Evolutionary conservation across 2,329 filamentous ascomycete species (phyloP), one percentile per base, ranked within the genome.

Genomic region (Fusarium sp.): DNA sequence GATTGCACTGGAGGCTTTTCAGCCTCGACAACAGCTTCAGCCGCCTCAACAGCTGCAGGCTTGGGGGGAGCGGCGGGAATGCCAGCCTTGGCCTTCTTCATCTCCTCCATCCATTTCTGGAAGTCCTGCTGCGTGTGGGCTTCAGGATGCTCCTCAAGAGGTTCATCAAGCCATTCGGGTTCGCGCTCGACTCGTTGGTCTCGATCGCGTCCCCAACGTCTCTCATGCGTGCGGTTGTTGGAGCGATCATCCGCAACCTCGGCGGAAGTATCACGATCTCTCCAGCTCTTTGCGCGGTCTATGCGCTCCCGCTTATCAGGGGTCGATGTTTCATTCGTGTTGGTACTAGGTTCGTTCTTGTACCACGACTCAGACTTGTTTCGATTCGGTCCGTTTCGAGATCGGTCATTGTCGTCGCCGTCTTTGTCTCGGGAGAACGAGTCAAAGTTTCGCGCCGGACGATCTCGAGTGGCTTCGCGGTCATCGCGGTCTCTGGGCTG

Each of bases 41-140:
- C 62, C 46, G 79, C 74, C 16, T 80, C 74, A 4, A 77, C 61
- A 34, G 74, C 65, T 13, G 73, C 64, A 5, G 79, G 73, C 61
- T 81, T 80, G 60, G 80, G 76, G 70, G 84, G 77, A 51, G 81
- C 36, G 71, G 76, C 67, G 51, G 77, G 56, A 7, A 73, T 75
- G 46, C 75, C 78, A 64, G 77, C 81, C 73, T 84, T 87, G 67
- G 87, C 86, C 38, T 89, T 89, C 79, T 92, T 95, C 93, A 96
- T 96, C 69, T 86, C 87, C 73, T 96, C 93, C 85, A 97, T 97
- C 89, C 95, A 97, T 72, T 92, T 92, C 81, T 96, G 91, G 79
- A 97, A 96, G 71, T 97, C 94, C 76, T 96, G 93, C 74, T 93
- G 90, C 1, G 93, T 97, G 73, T 93, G 91, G 5, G 85, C 87